A percentile compares a stretch with the other conserved stretches of the same genome.
These are phyloP conservation scores for Galeopsis tetrahit DNA, from an alignment of 257 asterid species.

Conservation along the genomic window DNA sequence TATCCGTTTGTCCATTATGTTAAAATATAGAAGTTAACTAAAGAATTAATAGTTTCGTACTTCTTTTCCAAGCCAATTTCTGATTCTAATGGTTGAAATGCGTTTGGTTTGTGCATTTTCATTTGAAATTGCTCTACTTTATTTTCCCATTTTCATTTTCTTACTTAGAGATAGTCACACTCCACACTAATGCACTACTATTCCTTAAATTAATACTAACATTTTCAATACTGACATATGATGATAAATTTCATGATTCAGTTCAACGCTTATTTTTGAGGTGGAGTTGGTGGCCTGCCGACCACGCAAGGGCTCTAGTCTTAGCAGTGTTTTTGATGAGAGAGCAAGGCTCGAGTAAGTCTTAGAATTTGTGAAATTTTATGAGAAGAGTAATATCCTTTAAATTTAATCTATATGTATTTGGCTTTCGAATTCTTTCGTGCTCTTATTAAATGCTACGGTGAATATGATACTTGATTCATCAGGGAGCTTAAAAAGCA, in stretches of 20 bases:
- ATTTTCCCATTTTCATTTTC: background rate
- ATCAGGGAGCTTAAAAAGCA: constrained; percentile 90
- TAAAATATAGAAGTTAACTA: background rate
- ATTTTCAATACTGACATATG: constrained; percentile 9
- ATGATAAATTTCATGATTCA: constrained; percentile 43
- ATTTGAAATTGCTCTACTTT: background rate
- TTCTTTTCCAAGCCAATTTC: background rate
- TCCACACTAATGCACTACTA: background rate
- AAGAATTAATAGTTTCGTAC: background rate
- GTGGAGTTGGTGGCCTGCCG: constrained; percentile 95
- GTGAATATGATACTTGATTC: background rate
- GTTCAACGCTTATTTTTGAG: constrained; percentile 90
- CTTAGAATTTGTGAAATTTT: background rate
- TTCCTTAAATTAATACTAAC: background rate
- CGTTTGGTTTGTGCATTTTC: background rate
- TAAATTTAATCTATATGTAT: background rate
- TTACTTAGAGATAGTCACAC: background rate
- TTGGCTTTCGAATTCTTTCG: background rate
- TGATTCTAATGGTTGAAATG: constrained; percentile 7
- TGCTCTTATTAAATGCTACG: background rate
- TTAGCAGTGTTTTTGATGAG: constrained; percentile 89
- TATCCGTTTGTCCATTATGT: background rate
- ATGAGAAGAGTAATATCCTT: background rate
- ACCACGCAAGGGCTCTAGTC: constrained; percentile 91
- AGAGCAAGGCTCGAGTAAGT: constrained; percentile 95